Base-by-base conservation (phyloP, 1,139 yeast genomes). In the Kodamaea arcana region DNA sequence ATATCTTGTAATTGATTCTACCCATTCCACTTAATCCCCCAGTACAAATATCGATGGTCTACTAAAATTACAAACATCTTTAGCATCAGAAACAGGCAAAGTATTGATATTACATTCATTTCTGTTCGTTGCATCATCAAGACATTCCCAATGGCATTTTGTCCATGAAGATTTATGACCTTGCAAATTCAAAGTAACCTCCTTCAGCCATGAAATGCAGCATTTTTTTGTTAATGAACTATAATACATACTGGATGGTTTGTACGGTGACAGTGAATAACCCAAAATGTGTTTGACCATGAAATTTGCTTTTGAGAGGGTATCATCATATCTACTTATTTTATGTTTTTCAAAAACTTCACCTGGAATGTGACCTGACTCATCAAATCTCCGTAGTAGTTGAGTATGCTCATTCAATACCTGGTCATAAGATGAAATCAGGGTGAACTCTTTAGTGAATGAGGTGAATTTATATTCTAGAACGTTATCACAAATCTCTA, bases 21-120 rank as follows among this genome's bases (percentile, higher is more conserved):
- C n/a, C n/a, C n/a, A n/a, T n/a, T n/a, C n/a, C n/a, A n/a, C n/a
- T n/a, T n/a, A n/a, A n/a, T n/a, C n/a, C n/a, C n/a, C n/a, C n/a
- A n/a, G n/a, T n/a, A n/a, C 20, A 14, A n/a, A 29, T 34, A 16
- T 26, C 17, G 17, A 24, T n/a, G 23, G 15, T 24, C 9, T 23
- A 10, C 24, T 27, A 17, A 13, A 23, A 9, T 18, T 7, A 18
- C 22, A 18, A 7, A 6, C 22, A 18, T 18, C 22, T 7, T 18
- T 9, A 7, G 22, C 9, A 9, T 18, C 9, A 18, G 22, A 7
- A 6, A 18, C 9, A 7, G 22, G 22, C 22, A 18, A 18, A n/a
- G n/a, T n/a, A 18, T 18, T 18, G 22, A 18, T 9, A 9, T 18
- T 18, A 18, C 22, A 18, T 18, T 18, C 9, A 18, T 18, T 18